Evolutionary conservation across 768 basidiomycete genomes (phyloP).

Genomic region (Cystofilobasidium capitatum): DNA sequence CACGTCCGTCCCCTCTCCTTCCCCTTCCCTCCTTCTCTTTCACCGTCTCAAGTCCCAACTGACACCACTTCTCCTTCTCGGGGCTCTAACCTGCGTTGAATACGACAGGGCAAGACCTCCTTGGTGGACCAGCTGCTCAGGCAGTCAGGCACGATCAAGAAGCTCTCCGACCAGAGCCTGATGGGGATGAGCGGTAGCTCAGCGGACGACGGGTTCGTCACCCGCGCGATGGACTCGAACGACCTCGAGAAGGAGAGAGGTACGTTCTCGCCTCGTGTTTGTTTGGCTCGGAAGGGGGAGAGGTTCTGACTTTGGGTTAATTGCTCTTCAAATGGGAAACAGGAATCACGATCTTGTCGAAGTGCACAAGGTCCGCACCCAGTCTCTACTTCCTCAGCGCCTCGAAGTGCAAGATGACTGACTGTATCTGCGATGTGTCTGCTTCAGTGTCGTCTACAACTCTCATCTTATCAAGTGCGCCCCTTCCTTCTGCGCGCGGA

Average conservation of each 20-base stretch:
- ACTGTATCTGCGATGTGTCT: background rate
- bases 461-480: slow-evolving; percentile 25
- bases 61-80: background rate
- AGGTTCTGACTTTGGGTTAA: background rate
- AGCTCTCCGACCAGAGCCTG: slow-evolving; percentile 12
- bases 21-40: background rate
- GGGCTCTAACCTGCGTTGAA: background rate
- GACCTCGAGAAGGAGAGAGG: slow-evolving; percentile 27
- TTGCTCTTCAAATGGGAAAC: background rate
- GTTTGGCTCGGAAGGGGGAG: background rate
- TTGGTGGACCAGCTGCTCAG: slow-evolving; percentile 27
- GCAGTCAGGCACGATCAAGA: slow-evolving; percentile 25
- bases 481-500: background rate
- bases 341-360: slow-evolving; percentile 28
- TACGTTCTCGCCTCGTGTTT: background rate
- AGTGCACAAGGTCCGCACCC: slow-evolving; percentile 6
- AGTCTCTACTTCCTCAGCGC: too few relatives aligned
- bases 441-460: slow-evolving; percentile 24
- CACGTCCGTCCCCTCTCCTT: slow-evolving; percentile 7
- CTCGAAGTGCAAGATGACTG: background rate
- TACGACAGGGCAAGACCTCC: slow-evolving; percentile 5
- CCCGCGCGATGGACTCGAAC: slow-evolving; percentile 27
- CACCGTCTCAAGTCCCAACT: background rate
- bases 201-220: slow-evolving; percentile 20
- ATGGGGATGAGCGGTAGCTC: background rate